Base-by-base conservation (phyloP, 1,284 basidiomycete genomes). In the Rhodotorula glutinis region DNA sequence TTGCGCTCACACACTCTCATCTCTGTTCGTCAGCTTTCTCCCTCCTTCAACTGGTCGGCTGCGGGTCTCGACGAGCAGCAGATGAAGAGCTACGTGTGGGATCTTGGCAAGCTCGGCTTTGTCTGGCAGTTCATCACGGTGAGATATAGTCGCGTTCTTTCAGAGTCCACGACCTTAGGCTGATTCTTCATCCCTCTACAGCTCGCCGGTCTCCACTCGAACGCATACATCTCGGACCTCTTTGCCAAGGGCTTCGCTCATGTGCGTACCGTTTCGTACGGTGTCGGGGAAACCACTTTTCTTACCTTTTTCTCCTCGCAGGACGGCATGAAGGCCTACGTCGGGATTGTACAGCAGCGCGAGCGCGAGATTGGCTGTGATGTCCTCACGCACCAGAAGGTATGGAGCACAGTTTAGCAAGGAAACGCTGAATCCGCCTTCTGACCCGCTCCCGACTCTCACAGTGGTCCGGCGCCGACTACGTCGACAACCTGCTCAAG, bases 71-170 rank as follows among this genome's bases (percentile, higher is more conserved):
- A 84, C 55, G 84, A 88, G 74, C 83, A 85, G 69, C 91, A 95
- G 76, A 98, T 94, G 92, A 84, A 90, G 80, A 82, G 84, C 66
- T 98, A 88, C 79, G 86, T 98, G 51, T 97, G 94, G 95, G 86
- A 93, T 75, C 84, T 96, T 25, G 92, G 89, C 66, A 93, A 89
- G 82, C 86, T 94, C 56, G 92, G 91, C 53, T 95, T 94, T 78
- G 88, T 90, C 67, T 98, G 94, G 93, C 95, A 98, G 79, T 98
- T 98, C 83, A 98, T 98, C 80, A 96, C 93, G 73, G 90, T 92
- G 65, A 77, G 89, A 82, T 27, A 25, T 17, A n/a, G 27, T 56
- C 23, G 2, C 33, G 51, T 29, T 41, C 0, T 46, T 4, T 21
- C 21, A 16, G 44, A 16, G 3, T 40, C 2, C 23, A 52, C 16